Evolutionary conservation across 768 basidiomycete genomes (phyloP), one percentile per base, ranked within the genome.

Genomic region (Sarcodon sp.): DNA sequence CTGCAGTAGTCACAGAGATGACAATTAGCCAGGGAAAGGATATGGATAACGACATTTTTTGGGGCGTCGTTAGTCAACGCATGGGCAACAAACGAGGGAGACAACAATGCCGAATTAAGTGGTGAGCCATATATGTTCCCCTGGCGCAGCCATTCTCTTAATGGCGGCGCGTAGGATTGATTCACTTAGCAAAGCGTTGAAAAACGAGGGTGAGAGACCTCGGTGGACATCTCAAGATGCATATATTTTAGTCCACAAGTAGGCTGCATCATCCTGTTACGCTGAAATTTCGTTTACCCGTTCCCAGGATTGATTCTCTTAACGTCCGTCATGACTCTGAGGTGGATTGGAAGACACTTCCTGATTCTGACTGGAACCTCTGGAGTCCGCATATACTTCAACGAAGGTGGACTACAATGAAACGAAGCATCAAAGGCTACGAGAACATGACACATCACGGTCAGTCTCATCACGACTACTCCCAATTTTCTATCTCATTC

Each of bases 31-130:
- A 80, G 60, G 85, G 84, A n/a, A 79, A 77, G 57, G 73, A 83
- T 54, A 62, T 77, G 46, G 86, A 87, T 48, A 79, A 77, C 47
- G 87, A 90, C 52, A 78, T 89, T 33, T 89, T 87, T 63, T 91
- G 88, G 88, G 76, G 79, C 12, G 71, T 71, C 46, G 84, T 91
- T 35, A 80, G 80, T 52, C 73, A 81, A 44, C 70, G 73, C 43
- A 90, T 91, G 88, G 83, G 79, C 35, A 76, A 79, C 18, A 81
- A 63, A 44, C 74, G 88, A 44, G 79, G 80, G 34, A 71, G 87
- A 53, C 84, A 88, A 56, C 88, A 91, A 60, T 90, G 88, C 66
- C 73, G 88, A 44, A 85, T 84, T 39, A 91, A 91, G 74, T 91
- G 88, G 87, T 86, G 50, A 47, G 63, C 41, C 6, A 31, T 38